Conservation (phyloP, 1,139 yeast genomes). For the Protomyces inouyei region DNA sequence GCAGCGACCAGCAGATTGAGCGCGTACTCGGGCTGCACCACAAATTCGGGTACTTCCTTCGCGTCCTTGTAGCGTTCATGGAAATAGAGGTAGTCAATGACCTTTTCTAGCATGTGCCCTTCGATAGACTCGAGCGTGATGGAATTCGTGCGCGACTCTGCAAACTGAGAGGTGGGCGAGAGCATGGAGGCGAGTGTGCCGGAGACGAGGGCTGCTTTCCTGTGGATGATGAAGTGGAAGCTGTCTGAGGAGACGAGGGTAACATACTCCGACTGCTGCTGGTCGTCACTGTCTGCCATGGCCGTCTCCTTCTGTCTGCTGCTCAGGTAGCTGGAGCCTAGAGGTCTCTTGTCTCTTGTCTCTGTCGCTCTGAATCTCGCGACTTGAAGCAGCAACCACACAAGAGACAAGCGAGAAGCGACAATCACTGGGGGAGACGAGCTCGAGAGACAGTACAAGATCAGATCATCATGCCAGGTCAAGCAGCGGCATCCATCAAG, state of each 20-base stretch:
- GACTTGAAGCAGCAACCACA: no score
- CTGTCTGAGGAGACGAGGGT: slow-evolving; percentile 74
- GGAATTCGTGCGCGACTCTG: slow-evolving; percentile 28
- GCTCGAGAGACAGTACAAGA: no score
- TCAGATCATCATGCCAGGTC: background rate
- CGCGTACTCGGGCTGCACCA: slow-evolving; percentile 90
- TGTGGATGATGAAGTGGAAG: slow-evolving; percentile 56
- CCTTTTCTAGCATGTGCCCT: slow-evolving; percentile 55
- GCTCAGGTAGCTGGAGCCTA: no score
- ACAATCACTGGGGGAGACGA: no score
- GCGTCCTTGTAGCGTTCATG: slow-evolving; percentile 49
- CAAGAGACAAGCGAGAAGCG: no score
- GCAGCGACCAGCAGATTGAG: slow-evolving; percentile 87
- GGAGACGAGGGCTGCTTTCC: slow-evolving; percentile 74
- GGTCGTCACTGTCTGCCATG: background rate
- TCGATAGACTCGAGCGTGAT: slow-evolving; percentile 30
- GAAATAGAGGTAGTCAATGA: slow-evolving; percentile 80
- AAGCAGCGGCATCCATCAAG: background rate
- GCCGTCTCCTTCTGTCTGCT: background rate
- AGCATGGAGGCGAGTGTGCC: slow-evolving; percentile 72
- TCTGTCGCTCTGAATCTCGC: no score
- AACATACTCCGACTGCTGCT: slow-evolving; percentile 44
- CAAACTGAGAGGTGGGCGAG: slow-evolving; percentile 13
- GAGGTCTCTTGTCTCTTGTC: no score
- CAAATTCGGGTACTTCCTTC: slow-evolving; percentile 75